Evolutionary conservation across 805 yeast species (phyloP).

Genomic region (Starmerella vitae): DNA sequence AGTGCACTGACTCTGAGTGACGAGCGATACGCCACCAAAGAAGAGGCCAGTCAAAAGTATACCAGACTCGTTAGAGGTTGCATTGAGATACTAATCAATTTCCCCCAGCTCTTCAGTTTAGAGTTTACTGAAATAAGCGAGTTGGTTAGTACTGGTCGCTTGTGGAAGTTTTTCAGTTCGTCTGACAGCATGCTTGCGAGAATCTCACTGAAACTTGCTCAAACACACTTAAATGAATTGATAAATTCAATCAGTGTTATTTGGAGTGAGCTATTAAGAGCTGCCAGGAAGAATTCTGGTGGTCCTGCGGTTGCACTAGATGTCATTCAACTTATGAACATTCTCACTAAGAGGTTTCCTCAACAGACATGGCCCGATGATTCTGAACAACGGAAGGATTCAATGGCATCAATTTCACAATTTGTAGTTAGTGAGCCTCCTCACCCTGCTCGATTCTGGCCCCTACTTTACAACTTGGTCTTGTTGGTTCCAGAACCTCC

Average conservation of each 20-base stretch:
- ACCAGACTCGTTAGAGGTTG: conserved; percentile 42
- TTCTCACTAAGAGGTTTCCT: conserved; percentile 33
- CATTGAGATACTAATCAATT: conserved; percentile 22
- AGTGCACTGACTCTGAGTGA: conserved; percentile 56
- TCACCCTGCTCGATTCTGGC: conserved; percentile 19
- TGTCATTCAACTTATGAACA: conserved; percentile 28
- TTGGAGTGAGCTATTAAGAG: conserved; percentile 18
- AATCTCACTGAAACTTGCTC: conserved; percentile 30
- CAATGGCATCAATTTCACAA: conserved; percentile 15
- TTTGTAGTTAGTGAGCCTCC: conserved; percentile 10
- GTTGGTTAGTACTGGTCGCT: conserved; percentile 32
- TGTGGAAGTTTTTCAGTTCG: conserved; percentile 35
- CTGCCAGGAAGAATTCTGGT: conserved; percentile 16
- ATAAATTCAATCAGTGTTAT: conserved; percentile 1
- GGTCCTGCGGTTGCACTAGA: conserved; percentile 21
- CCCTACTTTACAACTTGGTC: conserved; percentile 17
- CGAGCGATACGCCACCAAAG: conserved; percentile 50
- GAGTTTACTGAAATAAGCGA: conserved; percentile 20
- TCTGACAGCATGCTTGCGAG: conserved; percentile 34
- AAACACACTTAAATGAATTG: conserved; percentile 21
- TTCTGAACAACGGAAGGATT: conserved; percentile 6
- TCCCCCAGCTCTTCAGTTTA: conserved; percentile 7
- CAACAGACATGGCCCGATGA: conserved; percentile 19
- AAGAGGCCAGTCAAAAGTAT: conserved; percentile 54
- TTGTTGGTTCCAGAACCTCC: conserved; percentile 12